A percentile compares a stretch with the other conserved stretches of the same genome.
phyloP scores from a whole-genome alignment of 2,329 filamentous ascomycete genomes.

The Penicillium freii region DNA sequence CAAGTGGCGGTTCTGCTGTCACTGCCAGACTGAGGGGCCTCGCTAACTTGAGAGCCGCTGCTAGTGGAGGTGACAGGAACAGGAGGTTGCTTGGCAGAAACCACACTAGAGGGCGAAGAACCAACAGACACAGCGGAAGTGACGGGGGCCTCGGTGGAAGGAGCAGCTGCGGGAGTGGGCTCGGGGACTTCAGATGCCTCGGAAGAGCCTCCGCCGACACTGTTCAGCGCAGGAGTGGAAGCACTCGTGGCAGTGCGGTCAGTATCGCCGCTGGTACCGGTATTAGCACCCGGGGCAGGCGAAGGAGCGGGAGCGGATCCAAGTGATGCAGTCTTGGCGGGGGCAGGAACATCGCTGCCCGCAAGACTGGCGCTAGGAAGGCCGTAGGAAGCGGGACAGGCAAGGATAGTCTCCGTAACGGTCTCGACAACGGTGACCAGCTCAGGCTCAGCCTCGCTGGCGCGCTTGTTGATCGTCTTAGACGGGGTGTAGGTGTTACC shows the following conservation, averaged over 20 bases:
- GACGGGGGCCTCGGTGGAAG: constrained; percentile 8
- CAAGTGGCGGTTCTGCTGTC: constrained; percentile 17
- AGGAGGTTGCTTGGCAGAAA: not conserved
- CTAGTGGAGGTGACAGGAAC: constrained; percentile 12
- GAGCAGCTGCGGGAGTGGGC: constrained; percentile 6
- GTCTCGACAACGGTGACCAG: constrained; percentile 26
- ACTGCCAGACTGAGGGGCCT: constrained; percentile 12
- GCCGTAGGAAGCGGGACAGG: constrained; percentile 18
- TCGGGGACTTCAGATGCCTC: constrained; percentile 4
- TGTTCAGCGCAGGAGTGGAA: constrained; percentile 11
- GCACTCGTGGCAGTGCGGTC: not conserved
- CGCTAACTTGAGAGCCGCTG: constrained; percentile 5
- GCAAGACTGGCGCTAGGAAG: constrained; percentile 2
- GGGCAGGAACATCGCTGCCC: constrained; percentile 6
- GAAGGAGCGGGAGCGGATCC: constrained; percentile 5
- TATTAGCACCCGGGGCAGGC: not conserved
- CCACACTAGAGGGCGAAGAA: not conserved
- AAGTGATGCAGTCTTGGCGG: not conserved
- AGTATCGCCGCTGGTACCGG: constrained; percentile 1
- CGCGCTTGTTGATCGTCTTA: constrained; percentile 27
- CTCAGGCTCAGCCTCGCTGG: constrained; percentile 20
- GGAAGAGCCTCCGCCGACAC: constrained; percentile 3
- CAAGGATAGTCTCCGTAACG: constrained; percentile 28
- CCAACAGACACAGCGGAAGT: constrained; percentile 5
- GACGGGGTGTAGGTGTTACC: constrained; percentile 66